Base-by-base conservation (phyloP, 306 rosid genomes). In the Sesbania bispinosa region DNA sequence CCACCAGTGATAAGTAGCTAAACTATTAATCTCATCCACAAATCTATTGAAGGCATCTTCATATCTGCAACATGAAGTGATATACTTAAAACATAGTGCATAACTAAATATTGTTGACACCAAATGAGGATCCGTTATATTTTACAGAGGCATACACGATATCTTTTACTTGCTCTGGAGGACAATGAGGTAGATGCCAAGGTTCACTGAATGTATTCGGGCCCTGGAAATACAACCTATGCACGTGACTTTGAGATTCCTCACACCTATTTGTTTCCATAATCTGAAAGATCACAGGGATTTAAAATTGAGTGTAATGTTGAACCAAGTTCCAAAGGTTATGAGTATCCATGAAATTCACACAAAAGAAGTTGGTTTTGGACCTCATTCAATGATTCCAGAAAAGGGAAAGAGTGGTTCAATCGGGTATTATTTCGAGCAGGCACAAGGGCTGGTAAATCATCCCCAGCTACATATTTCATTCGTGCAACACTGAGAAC, bases 121-220 rank as follows among this genome's bases (percentile, higher is more conserved):
- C 20, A 36, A 52, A 33, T 27, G 15, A 61, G 36, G 33, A 58
- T 78, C 77, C 76, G 80, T 69, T 81, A 79, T 86, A 38, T 48
- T 63, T 71, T 55, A 43, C 26, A 20, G 79, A 26, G 27, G 54
- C 97, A 79, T 83, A 95, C 99, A 95, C 97, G 64, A 95, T 92
- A 78, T 89, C 97, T 77, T 84, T 89, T 74, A 95, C 90, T 82
- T 88, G 96, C 69, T 91, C 97, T 1, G 97, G 99, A 59, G 99
- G 99, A 60, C 92, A 85, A 80, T 89, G 96, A 30, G 99, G 85
- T 39, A 95, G 95, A 84, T 91, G 96, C 99, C 99, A 95, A 62
- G 99, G 96, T 78, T 95, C 93, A 11, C 97, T 69, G 73, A 91
- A 92, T 41, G 99, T 92, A 86, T 95, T 95, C n/a, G 99, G 96